Base-by-base conservation (phyloP, 768 basidiomycete species). In the Serendipita vermifera region DNA sequence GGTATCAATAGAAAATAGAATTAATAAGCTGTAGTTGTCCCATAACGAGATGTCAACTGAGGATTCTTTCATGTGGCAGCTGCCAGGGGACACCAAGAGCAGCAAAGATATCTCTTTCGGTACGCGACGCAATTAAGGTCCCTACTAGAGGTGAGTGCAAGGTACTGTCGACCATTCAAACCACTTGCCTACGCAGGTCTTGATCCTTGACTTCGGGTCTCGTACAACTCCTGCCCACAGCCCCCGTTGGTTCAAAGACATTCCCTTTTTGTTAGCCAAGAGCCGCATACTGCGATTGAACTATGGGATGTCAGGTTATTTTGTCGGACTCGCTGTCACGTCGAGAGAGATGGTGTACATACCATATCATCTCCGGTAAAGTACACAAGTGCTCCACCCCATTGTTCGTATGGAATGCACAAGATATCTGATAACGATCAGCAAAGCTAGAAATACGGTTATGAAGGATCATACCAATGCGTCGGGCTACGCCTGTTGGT, bases 341-440 rank as follows among this genome's bases (percentile, higher is more conserved):
- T n/a, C n/a, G n/a, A 32, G 36, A 53, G 35, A 56, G 38, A 3
- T 32, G 3, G 36, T 24, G 33, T 11, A 69, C 85, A 62, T 61
- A 90, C 90, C 55, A 94, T 87, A 63, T 93, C 88, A 64, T 94
- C 91, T 2, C 91, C 91, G 1, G 92, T 94, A 65, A 90, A 96
- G 67, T 96, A 96, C n/a, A 96, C 69, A 54, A 92, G 68, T 0
- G 91, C 90, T 1, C 85, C 91, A 0, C 92, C 93, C 63, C 83
- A 77, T 26, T 75, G 78, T 54, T 70, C 68, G 77, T 83, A 92
- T 1, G 92, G 89, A 1, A 93, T 79, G 15, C 81, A 81, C 29
- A 96, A 71, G 59, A 93, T 83, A 64, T 94, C 91, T 76, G 40
- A 3, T 9, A 17, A 46, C 33, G 43, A 46, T 55, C 24, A 61